Evolutionary conservation across 805 yeast species (phyloP), one percentile per base, ranked within the genome.

Genomic region (Spathaspora arborariae): DNA sequence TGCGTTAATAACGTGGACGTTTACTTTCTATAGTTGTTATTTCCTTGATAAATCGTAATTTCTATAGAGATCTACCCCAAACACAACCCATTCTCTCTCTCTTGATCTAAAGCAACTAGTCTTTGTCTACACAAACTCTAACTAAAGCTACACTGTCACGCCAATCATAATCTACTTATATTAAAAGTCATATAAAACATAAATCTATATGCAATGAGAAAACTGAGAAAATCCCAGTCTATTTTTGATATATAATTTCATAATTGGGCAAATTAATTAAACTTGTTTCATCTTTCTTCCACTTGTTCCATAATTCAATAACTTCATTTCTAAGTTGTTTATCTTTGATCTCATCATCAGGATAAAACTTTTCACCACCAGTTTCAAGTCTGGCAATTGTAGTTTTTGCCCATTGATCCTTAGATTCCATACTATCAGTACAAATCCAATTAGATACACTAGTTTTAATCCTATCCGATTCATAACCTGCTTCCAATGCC

Each of bases 401-500:
- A 45, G 51, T 46, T 6, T 45, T 46, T 8, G 50, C 45, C 53
- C 50, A 49, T 18, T 5, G 16, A 8, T 44, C 36, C 26, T 50
- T 52, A 20, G 44, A 42, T 22, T 45, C 51, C 42, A 15, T 2
- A 33, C 40, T 36, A 33, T 43, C 50, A 34, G 54, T 21, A 20
- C 47, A 21, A 21, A 49, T 45, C 60, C 62, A 59, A 13, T 35
- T 46, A 11, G 55, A 52, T 9, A 51, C 47, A 8, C 55, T 21
- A 16, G 51, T 39, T 13, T 44, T 33, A 11, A 58, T 48, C 19
- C 39, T 8, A 8, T 37, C 27, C 20, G 46, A 44, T 6, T 51
- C 41, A 45, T 52, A 57, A 2, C 64, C 64, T 3, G 57, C 58
- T n/a, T 45, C 45, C 1, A 57, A 18, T 15, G 59, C 62, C 27